These are phyloP conservation scores for Deinandra increscens DNA, from an alignment of 129 eudicot species.

Conservation along the genomic window DNA sequence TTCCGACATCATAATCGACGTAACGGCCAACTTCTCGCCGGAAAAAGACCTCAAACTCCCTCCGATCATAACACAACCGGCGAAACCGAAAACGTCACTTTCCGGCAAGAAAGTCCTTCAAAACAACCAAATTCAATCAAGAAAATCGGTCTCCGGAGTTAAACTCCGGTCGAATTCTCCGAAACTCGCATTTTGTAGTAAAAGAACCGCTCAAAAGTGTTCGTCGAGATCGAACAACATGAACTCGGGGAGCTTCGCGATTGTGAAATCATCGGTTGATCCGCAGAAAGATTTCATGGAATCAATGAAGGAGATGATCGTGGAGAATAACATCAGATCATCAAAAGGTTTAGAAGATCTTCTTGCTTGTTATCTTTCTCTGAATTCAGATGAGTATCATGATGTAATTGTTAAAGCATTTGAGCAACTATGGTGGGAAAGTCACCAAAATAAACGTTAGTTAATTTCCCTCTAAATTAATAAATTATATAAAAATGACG, in stretches of 20 bases:
- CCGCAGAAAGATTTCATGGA: slow-evolving; percentile 64
- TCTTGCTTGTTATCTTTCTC: slow-evolving; percentile 65
- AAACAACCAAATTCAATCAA: slow-evolving; percentile 24
- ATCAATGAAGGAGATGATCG: slow-evolving; percentile 72
- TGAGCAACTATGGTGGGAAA: slow-evolving; percentile 56
- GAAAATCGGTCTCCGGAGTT: slow-evolving; percentile 47
- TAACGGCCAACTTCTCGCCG: slow-evolving; percentile 32
- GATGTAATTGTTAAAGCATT: slow-evolving; percentile 66
- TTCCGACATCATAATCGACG: slow-evolving; percentile 48
- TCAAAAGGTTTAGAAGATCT: slow-evolving; percentile 63
- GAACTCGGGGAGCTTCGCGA: slow-evolving; percentile 44
- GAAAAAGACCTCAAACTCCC: slow-evolving; percentile 43
- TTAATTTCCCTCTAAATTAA: too few species aligned
- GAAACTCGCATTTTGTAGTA: slow-evolving; percentile 43
- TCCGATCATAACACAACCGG: slow-evolving; percentile 51
- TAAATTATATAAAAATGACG: too few species aligned
- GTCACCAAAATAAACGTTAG: too few species aligned
- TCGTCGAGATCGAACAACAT: slow-evolving; percentile 22
- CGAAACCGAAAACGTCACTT: slow-evolving; percentile 14
- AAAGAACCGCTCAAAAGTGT: slow-evolving; percentile 27
- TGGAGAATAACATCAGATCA: slow-evolving; percentile 48
- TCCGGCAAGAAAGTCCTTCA: slow-evolving; percentile 29
- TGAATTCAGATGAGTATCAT: slow-evolving; percentile 68
- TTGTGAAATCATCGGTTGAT: slow-evolving; percentile 62
- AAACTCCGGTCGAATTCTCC: slow-evolving; percentile 51